Percentiles rank a stretch among this genome's conserved stretches.
Evolutionary conservation across 2,329 filamentous ascomycete species (phyloP).

Genomic region (Clarireedia monteithiana): DNA sequence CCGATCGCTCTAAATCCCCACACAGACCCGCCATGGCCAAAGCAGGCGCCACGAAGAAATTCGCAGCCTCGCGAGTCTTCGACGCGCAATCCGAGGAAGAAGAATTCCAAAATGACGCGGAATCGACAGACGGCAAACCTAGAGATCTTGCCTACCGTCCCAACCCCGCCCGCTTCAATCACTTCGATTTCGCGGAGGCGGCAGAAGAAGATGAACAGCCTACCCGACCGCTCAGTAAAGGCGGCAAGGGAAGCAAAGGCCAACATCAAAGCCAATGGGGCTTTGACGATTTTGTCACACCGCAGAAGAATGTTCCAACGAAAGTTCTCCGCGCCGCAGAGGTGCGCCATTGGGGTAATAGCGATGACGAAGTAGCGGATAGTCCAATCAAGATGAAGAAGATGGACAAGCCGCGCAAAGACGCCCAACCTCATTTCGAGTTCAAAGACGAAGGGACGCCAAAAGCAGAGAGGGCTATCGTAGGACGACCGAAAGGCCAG

Average conservation of each 20-base stretch:
- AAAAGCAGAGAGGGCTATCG: constrained; percentile 39
- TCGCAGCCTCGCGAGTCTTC: constrained; percentile 56
- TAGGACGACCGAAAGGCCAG: constrained; percentile 43
- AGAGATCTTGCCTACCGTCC: constrained; percentile 45
- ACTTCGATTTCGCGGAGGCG: constrained; percentile 75
- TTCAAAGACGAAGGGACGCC: constrained; percentile 67
- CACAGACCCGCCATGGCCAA: constrained; percentile 36
- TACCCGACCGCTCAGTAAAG: constrained; percentile 12
- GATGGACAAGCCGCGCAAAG: constrained; percentile 62
- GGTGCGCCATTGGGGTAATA: constrained; percentile 71
- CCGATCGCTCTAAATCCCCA: constrained; percentile 19
- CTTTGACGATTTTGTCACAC: constrained; percentile 82
- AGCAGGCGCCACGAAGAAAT: constrained; percentile 52
- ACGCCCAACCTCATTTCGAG: constrained; percentile 77
- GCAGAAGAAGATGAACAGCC: constrained; percentile 30
- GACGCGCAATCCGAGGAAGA: constrained; percentile 39
- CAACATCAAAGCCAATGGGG: constrained; percentile 74
- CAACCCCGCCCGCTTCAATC: constrained; percentile 72
- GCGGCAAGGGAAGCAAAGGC: constrained; percentile 31
- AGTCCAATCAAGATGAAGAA: constrained; percentile 52
- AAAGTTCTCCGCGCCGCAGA: constrained; percentile 59
- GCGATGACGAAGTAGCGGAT: constrained; percentile 51
- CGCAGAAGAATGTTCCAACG: constrained; percentile 58
- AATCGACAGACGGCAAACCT: constrained; percentile 35
- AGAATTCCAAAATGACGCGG: constrained; percentile 36